A percentile compares a stretch with the other conserved stretches of the same genome.
Conservation (phyloP, 805 yeast genomes). For the Helenozyma baotianmanensis region DNA sequence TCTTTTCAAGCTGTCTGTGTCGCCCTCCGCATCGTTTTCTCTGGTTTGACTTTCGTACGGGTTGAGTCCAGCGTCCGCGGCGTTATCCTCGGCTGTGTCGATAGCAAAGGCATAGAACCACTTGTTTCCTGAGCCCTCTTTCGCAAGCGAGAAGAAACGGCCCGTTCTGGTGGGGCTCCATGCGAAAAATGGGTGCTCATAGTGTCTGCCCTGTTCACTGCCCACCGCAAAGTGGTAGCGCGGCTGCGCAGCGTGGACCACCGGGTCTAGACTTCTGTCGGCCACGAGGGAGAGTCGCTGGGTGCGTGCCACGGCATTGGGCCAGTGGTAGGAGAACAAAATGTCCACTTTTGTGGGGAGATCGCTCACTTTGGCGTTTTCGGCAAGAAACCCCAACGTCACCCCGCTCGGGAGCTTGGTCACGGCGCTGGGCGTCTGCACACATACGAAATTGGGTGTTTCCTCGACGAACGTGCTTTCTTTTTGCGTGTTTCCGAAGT, state of each 20-base stretch:
- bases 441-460: conserved; percentile 22
- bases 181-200: conserved; percentile 53
- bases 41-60: conserved; percentile 23
- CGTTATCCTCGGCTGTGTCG: conserved; percentile 15
- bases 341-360: conserved; percentile 39
- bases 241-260: conserved; percentile 48
- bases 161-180: conserved; percentile 50
- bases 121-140: conserved; percentile 47
- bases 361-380: conserved; percentile 11
- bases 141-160: conserved; percentile 62
- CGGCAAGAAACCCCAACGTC: conserved; percentile 43
- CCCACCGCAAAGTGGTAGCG: conserved; percentile 65
- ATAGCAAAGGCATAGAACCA: conserved; percentile 74
- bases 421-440: conserved; percentile 30
- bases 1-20: background rate
- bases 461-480: conserved; percentile 21
- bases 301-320: conserved; percentile 44
- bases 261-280: conserved; percentile 38
- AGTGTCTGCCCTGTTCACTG: conserved; percentile 40
- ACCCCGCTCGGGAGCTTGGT: conserved; percentile 41
- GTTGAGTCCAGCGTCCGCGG: conserved; percentile 9
- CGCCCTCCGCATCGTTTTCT: conserved; percentile 1
- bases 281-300: conserved; percentile 44
- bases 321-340: conserved; percentile 59
- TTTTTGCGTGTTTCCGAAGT: conserved; percentile 11